Conservation (phyloP, 805 yeast species). For the Jamesozyma rosinii region DNA sequence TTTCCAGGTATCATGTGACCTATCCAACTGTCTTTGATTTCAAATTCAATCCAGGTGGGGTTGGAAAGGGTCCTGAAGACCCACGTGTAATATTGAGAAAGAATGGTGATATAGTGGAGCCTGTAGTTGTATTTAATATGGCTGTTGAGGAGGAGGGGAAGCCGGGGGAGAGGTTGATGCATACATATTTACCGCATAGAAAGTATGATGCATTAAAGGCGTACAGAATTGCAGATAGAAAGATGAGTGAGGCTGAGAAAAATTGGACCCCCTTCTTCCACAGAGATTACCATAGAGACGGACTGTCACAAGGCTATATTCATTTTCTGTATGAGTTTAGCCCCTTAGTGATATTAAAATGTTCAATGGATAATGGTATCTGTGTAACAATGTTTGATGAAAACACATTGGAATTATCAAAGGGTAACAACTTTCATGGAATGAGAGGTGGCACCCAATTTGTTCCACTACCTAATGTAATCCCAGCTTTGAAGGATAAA, state of each 20-base stretch:
- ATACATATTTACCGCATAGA: slow-evolving; percentile 8
- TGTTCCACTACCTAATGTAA: slow-evolving; percentile 10
- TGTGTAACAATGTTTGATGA: slow-evolving; percentile 13
- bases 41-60: slow-evolving; percentile 1
- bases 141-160: not conserved
- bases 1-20: slow-evolving; percentile 1
- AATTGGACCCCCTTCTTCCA: slow-evolving; percentile 13
- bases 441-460: slow-evolving; percentile 6
- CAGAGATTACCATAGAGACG: not conserved
- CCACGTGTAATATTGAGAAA: slow-evolving; percentile 4
- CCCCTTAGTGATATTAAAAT: slow-evolving; percentile 16
- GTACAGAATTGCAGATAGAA: not conserved
- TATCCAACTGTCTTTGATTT: slow-evolving; percentile 7
- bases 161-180: slow-evolving; percentile 2
- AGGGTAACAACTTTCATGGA: slow-evolving; percentile 9
- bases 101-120: slow-evolving; percentile 4
- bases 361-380: slow-evolving; percentile 15
- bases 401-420: slow-evolving; percentile 6
- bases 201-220: not conserved
- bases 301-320: slow-evolving; percentile 14
- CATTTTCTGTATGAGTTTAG: slow-evolving; percentile 14
- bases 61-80: slow-evolving; percentile 7
- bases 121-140: slow-evolving; percentile 7
- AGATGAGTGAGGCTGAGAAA: slow-evolving; percentile 2
- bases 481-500: slow-evolving; percentile 12